Base-by-base conservation (phyloP, 1,284 basidiomycete genomes). In the Anthracocystis setariae region DNA sequence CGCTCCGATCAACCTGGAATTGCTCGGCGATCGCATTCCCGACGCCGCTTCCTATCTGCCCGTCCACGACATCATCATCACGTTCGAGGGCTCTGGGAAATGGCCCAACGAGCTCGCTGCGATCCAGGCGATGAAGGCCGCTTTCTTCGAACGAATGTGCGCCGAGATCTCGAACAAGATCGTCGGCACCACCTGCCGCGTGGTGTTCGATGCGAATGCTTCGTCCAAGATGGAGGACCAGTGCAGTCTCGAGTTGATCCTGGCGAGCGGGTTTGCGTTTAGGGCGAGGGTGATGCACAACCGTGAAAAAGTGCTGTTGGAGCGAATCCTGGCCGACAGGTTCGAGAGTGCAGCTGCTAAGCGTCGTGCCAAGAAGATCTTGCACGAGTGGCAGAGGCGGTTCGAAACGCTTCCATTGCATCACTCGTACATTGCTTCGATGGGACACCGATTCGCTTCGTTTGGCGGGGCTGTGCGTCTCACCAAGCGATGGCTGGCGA, bases 71-170 rank as follows among this genome's bases (percentile, higher is more conserved):
- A 84, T 57, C 86, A 89, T 55, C 85, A 87, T 39, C 73, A 84
- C 18, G 87, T 88, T 67, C 87, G 91, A 53, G 87, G 88, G 33
- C 91, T 95, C 93, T 0, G 90, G 90, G 0, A 88, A 89, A 71
- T 99, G 96, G 96, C 96, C 96, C 0, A 94, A 98, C 79, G 94
- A 98, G 76, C 87, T 98, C 1, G 87, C 86, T 17, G 93, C 94
- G 0, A 91, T 98, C 45, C 94, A 97, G 83, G 93, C 93, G 74
- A 91, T 94, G 84, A 98, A 98, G 84, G 86, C 96, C 2, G 95
- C 95, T 0, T 91, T 98, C 81, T 76, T 74, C 44, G 79, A 82
- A 42, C 72, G 74, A 35, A 72, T 82, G 45, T 74, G 76, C 24
- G 48, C 51, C n/a, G 60, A 73, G 20, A 59, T 82, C n/a, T 35